phyloP scores from a whole-genome alignment of 345 rosid genomes.

The Trapa bicornis region DNA sequence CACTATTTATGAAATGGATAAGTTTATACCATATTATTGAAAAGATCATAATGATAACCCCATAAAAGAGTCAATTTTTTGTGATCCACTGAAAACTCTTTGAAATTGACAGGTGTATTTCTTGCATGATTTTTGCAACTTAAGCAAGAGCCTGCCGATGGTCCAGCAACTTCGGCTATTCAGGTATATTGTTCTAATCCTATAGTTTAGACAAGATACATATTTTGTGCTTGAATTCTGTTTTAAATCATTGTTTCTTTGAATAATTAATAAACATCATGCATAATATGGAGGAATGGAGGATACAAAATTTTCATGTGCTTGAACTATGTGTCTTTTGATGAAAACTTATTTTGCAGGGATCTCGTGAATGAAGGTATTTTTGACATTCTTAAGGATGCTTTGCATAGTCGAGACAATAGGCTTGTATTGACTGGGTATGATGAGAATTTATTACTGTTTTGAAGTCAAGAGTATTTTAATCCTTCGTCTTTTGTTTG shows the following conservation, averaged over 20 bases:
- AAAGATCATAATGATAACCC: too few relatives aligned
- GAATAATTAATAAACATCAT: too few relatives aligned
- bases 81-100: not conserved
- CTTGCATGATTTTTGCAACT: slow-evolving; percentile 77
- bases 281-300: too few relatives aligned
- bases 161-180: slow-evolving; percentile 78
- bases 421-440: slow-evolving; percentile 87
- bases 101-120: slow-evolving; percentile 41
- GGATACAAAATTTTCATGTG: not conserved
- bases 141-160: slow-evolving; percentile 80
- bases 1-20: too few relatives aligned
- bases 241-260: too few relatives aligned
- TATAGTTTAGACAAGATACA: slow-evolving; percentile 1
- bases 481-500: not conserved
- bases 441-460: not conserved
- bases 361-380: slow-evolving; percentile 67
- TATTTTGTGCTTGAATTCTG: too few relatives aligned
- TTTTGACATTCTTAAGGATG: slow-evolving; percentile 57
- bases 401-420: slow-evolving; percentile 62
- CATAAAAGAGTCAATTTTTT: too few relatives aligned
- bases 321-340: not conserved
- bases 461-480: not conserved
- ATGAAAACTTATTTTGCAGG: slow-evolving; percentile 29
- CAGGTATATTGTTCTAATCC: slow-evolving; percentile 32
- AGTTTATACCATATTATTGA: too few relatives aligned